Evolutionary conservation across 805 yeast species (phyloP), one percentile per base, ranked within the genome.

Genomic region (Lipomyces chichibuensis): DNA sequence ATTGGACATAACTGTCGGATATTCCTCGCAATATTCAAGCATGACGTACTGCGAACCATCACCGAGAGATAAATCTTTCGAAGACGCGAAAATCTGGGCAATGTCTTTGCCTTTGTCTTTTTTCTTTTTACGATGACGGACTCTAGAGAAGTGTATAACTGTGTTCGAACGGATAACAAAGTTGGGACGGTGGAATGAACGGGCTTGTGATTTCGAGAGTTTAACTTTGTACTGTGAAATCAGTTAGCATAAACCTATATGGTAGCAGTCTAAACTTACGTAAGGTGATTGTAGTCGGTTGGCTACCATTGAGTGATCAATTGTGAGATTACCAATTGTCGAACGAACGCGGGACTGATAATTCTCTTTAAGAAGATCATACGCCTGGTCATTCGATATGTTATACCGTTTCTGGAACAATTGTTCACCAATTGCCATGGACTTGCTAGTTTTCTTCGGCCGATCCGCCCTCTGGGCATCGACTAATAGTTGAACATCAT

Each of bases 231-330:
- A 95, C 63, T 67, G 53, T 37, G 51, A 32, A 35, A 23, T 52
- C 20, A 25, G 57, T 59, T 32, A 58, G 60, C 33, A 56, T 11
- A 51, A 23, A 25, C 23, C 11, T 14, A n/a, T 8, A 2, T 20
- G 6, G 14, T 29, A 29, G n/a, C 27, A 23, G 17, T 13, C 25
- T 5, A 23, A 23, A 57, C 69, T 6, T 66, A 66, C 69, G 78
- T 86, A 92, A 2, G 99, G 99, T 0, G 92, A 85, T 79, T 95
- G 99, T 59, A 95, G 81, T 60, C 95, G 83, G 33, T 87, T 75
- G 0, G 99, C 98, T 0, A 97, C 97, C 73, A 87, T 83, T 0
- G 98, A 86, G 77, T 95, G 99, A 74, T 95, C 98, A 69, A 95
- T 92, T 60, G 86, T 88, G 69, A 95, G 82, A 72, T 94, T 91